A percentile compares a stretch with the other conserved stretches of the same genome.
phyloP scores from a whole-genome alignment of 306 rosid genomes.

The Vicia faba region DNA sequence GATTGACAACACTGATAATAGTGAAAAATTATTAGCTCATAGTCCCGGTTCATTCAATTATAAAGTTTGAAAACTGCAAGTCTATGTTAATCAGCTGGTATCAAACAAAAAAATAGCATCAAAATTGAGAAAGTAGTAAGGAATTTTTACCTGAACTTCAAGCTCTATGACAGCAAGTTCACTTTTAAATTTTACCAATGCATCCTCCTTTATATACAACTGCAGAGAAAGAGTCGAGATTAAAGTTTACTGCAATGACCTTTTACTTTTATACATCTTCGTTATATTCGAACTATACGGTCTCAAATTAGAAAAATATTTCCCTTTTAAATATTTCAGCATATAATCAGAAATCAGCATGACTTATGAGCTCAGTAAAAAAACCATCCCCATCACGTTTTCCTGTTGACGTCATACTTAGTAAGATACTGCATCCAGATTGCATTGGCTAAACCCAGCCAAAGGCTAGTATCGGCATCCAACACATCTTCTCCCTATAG shows the following conservation, averaged over 20 bases:
- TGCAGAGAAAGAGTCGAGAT: constrained; percentile 45
- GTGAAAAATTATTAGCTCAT: too few relatives aligned
- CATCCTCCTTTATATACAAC: constrained; percentile 77
- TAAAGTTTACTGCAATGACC: constrained; percentile 22
- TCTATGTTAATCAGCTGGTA: constrained; percentile 18
- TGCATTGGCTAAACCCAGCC: constrained; percentile 7
- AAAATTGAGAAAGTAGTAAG: constrained; percentile 29
- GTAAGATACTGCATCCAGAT: constrained; percentile 29
- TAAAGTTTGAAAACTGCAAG: not conserved
- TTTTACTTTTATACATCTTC: constrained; percentile 22
- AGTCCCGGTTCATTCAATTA: too few relatives aligned
- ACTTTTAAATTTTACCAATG: constrained; percentile 71
- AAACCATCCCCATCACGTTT: constrained; percentile 17
- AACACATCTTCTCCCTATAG: not conserved
- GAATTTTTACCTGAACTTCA: constrained; percentile 75
- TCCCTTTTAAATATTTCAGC: not conserved
- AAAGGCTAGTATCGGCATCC: not conserved
- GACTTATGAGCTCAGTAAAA: not conserved
- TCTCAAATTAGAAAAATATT: constrained; percentile 14
- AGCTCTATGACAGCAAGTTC: constrained; percentile 79
- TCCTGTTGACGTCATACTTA: constrained; percentile 22
- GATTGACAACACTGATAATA: too few relatives aligned
- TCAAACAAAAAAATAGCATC: constrained; percentile 5
- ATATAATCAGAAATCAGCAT: constrained; percentile 6
- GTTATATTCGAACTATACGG: constrained; percentile 3